Evolutionary conservation across 2,329 filamentous ascomycete species (phyloP).

Genomic region (Fusarium temperatum): DNA sequence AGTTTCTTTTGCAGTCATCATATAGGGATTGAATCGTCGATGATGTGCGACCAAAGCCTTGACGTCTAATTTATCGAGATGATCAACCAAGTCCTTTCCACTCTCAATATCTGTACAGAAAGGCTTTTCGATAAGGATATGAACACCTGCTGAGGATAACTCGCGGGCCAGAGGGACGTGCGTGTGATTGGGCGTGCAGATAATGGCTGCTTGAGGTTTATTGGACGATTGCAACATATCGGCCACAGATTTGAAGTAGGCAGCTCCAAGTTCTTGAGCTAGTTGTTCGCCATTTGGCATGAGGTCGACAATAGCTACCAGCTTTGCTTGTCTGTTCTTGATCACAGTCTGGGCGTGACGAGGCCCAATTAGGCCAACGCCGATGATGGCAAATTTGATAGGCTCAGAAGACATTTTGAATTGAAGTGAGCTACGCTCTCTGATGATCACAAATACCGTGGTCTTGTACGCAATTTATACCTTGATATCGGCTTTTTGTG

Average conservation of each 20-base stretch:
- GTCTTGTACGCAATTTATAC: not conserved
- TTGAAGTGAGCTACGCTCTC: too few species aligned
- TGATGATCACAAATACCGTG: not conserved
- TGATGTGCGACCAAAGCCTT: slow-evolving; percentile 66
- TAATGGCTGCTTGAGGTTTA: slow-evolving; percentile 63
- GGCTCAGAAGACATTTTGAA: slow-evolving; percentile 12
- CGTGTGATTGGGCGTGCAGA: slow-evolving; percentile 68
- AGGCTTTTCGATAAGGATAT: slow-evolving; percentile 67
- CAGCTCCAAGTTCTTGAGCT: slow-evolving; percentile 33
- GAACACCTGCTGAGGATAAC: slow-evolving; percentile 57
- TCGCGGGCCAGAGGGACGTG: slow-evolving; percentile 62
- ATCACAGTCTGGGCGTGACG: slow-evolving; percentile 44
- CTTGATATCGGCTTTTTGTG: not conserved
- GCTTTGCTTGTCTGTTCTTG: slow-evolving; percentile 27
- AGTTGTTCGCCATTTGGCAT: slow-evolving; percentile 31
- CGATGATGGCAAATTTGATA: slow-evolving; percentile 41
- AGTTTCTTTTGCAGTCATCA: slow-evolving; percentile 57
- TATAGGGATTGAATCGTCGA: slow-evolving; percentile 66
- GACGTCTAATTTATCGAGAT: slow-evolving; percentile 43
- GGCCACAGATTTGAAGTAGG: slow-evolving; percentile 47
- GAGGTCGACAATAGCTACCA: slow-evolving; percentile 46
- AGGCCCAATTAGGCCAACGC: slow-evolving; percentile 45
- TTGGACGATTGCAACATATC: slow-evolving; percentile 52
- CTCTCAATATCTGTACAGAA: slow-evolving; percentile 54
- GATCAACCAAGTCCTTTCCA: slow-evolving; percentile 46